Conservation (phyloP, 2,329 filamentous ascomycete species). For the Emmonsiellopsis sp. region DNA sequence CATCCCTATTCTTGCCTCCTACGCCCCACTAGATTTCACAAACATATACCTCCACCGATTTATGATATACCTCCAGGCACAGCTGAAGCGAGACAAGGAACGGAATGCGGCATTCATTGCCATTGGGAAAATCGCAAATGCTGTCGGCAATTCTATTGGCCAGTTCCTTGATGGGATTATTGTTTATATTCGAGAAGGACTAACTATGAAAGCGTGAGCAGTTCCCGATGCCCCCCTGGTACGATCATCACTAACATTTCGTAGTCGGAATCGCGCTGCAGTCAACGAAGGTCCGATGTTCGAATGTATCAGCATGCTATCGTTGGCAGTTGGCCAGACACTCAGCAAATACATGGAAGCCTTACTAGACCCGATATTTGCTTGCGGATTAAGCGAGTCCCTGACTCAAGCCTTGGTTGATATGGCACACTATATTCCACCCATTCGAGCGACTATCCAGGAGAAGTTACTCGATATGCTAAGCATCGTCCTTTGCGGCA, state of each 20-base stretch:
- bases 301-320: slow-evolving; percentile 93
- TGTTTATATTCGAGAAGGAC: slow-evolving; percentile 83
- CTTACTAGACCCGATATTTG: slow-evolving; percentile 90
- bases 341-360: slow-evolving; percentile 98
- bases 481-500: slow-evolving; percentile 84
- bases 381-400: slow-evolving; percentile 86
- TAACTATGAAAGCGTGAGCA: slow-evolving; percentile 64
- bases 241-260: slow-evolving; percentile 22
- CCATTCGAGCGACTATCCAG: slow-evolving; percentile 86
- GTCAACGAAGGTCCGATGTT: slow-evolving; percentile 70
- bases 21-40: slow-evolving; percentile 84
- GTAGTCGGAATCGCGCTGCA: slow-evolving; percentile 46
- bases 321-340: slow-evolving; percentile 89
- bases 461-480: slow-evolving; percentile 90
- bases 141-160: slow-evolving; percentile 88
- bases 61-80: slow-evolving; percentile 90
- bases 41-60: slow-evolving; percentile 84
- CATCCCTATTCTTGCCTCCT: slow-evolving; percentile 86
- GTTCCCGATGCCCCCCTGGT: neutral
- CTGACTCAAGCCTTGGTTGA: slow-evolving; percentile 93
- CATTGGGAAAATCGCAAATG: slow-evolving; percentile 92
- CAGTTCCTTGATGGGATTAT: slow-evolving; percentile 92
- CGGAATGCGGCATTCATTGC: slow-evolving; percentile 89
- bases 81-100: slow-evolving; percentile 92
- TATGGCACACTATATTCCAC: slow-evolving; percentile 97